Evolutionary conservation across 306 rosid species (phyloP).

Genomic region (Sicyos edulis): DNA sequence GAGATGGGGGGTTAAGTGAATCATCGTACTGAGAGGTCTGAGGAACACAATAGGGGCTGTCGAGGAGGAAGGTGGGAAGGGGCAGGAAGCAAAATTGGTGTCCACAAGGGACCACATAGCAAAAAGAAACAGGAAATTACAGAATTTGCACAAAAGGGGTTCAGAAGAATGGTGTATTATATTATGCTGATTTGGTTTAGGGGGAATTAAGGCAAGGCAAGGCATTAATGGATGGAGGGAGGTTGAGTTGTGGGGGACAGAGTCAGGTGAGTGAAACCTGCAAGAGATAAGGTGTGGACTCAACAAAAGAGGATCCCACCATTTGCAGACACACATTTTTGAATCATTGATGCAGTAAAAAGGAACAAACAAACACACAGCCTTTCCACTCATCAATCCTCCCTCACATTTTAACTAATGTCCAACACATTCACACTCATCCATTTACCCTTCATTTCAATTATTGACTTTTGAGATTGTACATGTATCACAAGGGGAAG

Average conservation of each 20-base stretch:
- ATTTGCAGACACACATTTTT: background rate
- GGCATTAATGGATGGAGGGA: conserved; percentile 6
- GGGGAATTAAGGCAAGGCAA: background rate
- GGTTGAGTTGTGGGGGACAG: conserved; percentile 3
- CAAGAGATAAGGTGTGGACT: conserved; percentile 12
- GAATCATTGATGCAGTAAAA: conserved; percentile 2
- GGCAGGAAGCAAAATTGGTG: background rate
- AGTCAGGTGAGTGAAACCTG: conserved; percentile 16
- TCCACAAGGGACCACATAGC: background rate
- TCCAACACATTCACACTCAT: no score
- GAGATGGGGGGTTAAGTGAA: conserved; percentile 3
- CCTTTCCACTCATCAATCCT: no score
- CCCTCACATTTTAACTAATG: no score
- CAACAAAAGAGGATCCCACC: conserved; percentile 17
- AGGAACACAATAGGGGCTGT: background rate
- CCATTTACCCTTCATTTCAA: no score
- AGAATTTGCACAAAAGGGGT: background rate
- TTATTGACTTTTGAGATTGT: no score
- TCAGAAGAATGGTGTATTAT: background rate
- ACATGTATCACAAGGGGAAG: no score
- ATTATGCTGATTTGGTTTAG: background rate
- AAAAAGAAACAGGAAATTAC: background rate
- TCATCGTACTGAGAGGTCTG: conserved; percentile 15
- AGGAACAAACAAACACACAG: no score
- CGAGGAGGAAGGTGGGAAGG: background rate